A percentile compares a stretch with the other conserved stretches of the same genome.
Conservation (phyloP, 768 basidiomycete species). For the Leccinum obscurum region DNA sequence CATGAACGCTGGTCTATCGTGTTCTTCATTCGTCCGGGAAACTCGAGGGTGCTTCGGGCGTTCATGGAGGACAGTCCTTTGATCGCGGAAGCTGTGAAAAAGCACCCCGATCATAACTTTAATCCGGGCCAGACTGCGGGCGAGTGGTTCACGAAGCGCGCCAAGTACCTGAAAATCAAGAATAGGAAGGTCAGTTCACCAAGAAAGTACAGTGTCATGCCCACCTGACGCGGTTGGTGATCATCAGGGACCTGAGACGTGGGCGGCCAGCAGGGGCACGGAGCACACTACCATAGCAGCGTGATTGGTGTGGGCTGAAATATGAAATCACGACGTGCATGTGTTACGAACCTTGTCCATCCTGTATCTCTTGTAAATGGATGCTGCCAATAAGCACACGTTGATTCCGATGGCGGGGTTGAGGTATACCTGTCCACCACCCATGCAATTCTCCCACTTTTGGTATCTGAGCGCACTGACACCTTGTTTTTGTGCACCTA, state of each 20-base stretch:
- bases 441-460: too few species aligned
- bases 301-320: not conserved
- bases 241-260: conserved; percentile 31
- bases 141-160: not conserved
- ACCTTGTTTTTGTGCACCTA: too few species aligned
- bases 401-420: too few species aligned
- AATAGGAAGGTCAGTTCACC: not conserved
- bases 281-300: conserved; percentile 25
- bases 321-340: too few species aligned
- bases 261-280: conserved; percentile 30
- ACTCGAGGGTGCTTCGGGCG: not conserved
- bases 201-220: too few species aligned
- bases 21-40: not conserved
- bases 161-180: not conserved
- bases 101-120: not conserved
- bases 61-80: not conserved
- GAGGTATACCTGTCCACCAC: too few species aligned
- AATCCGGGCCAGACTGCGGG: not conserved
- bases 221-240: too few species aligned
- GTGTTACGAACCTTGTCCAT: too few species aligned
- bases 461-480: too few species aligned
- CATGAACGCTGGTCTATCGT: not conserved
- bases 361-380: too few species aligned
- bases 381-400: too few species aligned
- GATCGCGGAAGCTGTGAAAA: not conserved